phyloP scores from a whole-genome alignment of 208 protist genomes.

The Polymyxa betae region DNA sequence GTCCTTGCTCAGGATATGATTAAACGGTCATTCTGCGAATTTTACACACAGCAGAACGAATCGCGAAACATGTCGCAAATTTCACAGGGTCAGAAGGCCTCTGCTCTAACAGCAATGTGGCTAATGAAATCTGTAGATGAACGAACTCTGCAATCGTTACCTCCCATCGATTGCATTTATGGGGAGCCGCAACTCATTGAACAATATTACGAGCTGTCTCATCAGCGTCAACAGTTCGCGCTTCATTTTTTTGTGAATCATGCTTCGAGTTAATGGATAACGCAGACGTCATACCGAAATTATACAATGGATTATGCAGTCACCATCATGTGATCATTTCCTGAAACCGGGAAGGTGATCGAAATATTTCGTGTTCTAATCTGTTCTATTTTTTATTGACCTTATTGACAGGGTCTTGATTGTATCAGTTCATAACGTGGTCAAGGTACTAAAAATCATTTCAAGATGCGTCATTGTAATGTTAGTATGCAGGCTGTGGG shows the following conservation, averaged over 20 bases:
- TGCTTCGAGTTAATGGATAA: not conserved
- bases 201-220: not conserved
- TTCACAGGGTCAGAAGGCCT: not conserved
- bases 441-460: not conserved
- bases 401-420: no score
- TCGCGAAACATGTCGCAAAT: constrained; percentile 21
- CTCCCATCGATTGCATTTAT: constrained; percentile 26
- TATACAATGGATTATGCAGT: constrained; percentile 37
- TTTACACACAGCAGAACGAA: constrained; percentile 6
- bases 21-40: constrained; percentile 57
- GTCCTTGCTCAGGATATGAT: constrained; percentile 56
- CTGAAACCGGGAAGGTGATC: not conserved
- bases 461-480: not conserved
- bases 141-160: not conserved
- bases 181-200: not conserved
- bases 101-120: not conserved
- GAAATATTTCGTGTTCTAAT: no score
- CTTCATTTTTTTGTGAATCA: not conserved
- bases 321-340: not conserved
- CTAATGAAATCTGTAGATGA: not conserved
- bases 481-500: not conserved
- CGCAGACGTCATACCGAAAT: not conserved
- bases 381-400: no score
- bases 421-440: not conserved
- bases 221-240: not conserved